Base-by-base conservation (phyloP, 208 protist species). In the Spongospora subterranea region DNA sequence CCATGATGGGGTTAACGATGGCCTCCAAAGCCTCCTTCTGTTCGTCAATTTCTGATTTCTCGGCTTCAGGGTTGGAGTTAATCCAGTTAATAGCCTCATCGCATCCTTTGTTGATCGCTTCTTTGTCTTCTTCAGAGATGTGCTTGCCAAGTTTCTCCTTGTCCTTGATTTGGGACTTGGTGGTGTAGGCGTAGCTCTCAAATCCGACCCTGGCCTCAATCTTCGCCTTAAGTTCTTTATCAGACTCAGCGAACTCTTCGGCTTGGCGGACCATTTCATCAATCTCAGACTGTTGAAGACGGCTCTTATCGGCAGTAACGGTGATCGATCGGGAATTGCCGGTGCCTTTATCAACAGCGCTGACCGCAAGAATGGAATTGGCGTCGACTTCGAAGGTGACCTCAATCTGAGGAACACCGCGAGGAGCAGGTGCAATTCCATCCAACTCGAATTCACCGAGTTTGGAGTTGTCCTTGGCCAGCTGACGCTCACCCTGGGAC, bases 401-500 rank as follows among this genome's bases (percentile, higher is more conserved):
- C 41, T 95, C 92, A 43, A 95, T 95, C 92, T 98, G 97, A 45
- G 98, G 98, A n/a, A 97, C 96, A 89, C 99, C 99, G 82, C 97
- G 94, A 90, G 96, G 95, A 0, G 98, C 98, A 24, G 97, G 96
- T 6, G 98, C 96, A 88, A 99, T 99, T 90, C 96, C 97, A 89
- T 95, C 96, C 6, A 99, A 94, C 91, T 99, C 97, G 92, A 99
- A 99, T 93, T 98, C 98, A 82, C 98, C 97, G 90, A 99, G 94
- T 0, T 97, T 90, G 91, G 98, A 95, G 95, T 98, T 99, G 95
- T 99, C 97, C 95, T 98, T 98, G 88, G 98, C 99, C 96, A 99
- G 97, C 43, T 96, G 90, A 71, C 98, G 96, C 95, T 99, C 98
- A 88, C 98, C 98, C 95, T 99, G 97, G 92, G 97, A 99, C 17